Evolutionary conservation across 768 basidiomycete genomes (phyloP), one percentile per base, ranked within the genome.

Genomic region (Leccinum subtestaceum): DNA sequence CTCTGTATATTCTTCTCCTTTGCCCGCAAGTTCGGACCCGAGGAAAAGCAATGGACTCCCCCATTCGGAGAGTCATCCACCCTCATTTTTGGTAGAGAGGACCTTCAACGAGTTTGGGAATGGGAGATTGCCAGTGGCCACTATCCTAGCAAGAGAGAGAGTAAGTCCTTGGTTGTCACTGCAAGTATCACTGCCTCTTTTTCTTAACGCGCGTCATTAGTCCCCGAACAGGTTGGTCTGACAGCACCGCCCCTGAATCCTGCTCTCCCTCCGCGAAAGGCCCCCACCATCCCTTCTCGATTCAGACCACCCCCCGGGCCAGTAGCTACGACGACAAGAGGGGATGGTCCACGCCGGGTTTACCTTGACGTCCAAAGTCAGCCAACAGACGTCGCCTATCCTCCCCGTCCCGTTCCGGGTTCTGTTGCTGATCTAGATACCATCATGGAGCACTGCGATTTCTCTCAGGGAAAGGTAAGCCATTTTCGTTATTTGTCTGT

Each of bases 81-180:
- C 9, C 80, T 94, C 29, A 84, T 94, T 36, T 93, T 83, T 67
- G 78, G 79, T 57, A 80, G 87, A 51, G 85, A 89, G 58, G 94
- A 98, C 68, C 70, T 97, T 45, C 91, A 89, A 67, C 81, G 88
- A 57, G 91, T 99, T 73, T 98, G 95, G 95, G 80, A 87, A 60
- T 98, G 95, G 95, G 96, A 99, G 75, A 82, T 98, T 57, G 78
- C 85, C 32, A 91, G 92, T 62, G 97, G 97, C 1, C 95, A 97
- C 75, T 94, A 94, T 78, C 96, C 96, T 9, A 95, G 91, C 74
- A 80, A 83, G 55, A 81, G 84, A 57, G 80, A 81, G 65, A 83
- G 95, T 93, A 74, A 69, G 91, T 81, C 56, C 32, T 57, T 23
- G 10, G 5, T 53, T 51, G 1, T 19, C 34, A 5, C 43, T 10